Conservation (phyloP, 1,284 basidiomycete genomes). For the Irpex sp. region DNA sequence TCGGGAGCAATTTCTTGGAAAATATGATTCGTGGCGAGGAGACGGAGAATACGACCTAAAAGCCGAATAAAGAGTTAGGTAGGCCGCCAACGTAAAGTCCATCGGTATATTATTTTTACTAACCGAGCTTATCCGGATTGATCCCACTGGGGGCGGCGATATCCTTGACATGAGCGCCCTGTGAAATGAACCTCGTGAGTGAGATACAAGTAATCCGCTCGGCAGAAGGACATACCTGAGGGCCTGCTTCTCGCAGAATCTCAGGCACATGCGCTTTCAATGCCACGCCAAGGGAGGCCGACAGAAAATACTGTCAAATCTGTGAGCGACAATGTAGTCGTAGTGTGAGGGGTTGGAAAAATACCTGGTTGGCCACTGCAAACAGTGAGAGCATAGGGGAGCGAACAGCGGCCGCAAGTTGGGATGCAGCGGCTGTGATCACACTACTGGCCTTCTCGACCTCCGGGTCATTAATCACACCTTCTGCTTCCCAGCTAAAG, state of each 20-base stretch:
- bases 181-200: not conserved
- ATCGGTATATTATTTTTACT: slow-evolving; percentile 1
- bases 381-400: slow-evolving; percentile 10
- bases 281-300: not conserved
- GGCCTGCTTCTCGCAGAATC: not conserved
- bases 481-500: slow-evolving; percentile 7
- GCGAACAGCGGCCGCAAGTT: slow-evolving; percentile 14
- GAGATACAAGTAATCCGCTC: not conserved
- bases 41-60: not conserved
- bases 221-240: not conserved
- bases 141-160: slow-evolving; percentile 16
- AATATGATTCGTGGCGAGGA: slow-evolving; percentile 19
- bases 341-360: not conserved
- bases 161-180: slow-evolving; percentile 23
- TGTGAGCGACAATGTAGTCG: not conserved
- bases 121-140: slow-evolving; percentile 7
- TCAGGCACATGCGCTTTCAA: not conserved
- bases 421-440: slow-evolving; percentile 15
- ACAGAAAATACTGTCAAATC: not conserved
- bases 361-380: not conserved
- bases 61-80: slow-evolving; percentile 2
- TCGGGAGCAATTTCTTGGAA: slow-evolving; percentile 25
- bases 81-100: slow-evolving; percentile 1
- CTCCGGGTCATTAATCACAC: slow-evolving; percentile 8
- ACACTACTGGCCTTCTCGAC: not conserved